Percentiles rank a stretch among this genome's conserved stretches.
Conservation (phyloP, 169 alveolate genomes). For the Cryptosporidium sp. region DNA sequence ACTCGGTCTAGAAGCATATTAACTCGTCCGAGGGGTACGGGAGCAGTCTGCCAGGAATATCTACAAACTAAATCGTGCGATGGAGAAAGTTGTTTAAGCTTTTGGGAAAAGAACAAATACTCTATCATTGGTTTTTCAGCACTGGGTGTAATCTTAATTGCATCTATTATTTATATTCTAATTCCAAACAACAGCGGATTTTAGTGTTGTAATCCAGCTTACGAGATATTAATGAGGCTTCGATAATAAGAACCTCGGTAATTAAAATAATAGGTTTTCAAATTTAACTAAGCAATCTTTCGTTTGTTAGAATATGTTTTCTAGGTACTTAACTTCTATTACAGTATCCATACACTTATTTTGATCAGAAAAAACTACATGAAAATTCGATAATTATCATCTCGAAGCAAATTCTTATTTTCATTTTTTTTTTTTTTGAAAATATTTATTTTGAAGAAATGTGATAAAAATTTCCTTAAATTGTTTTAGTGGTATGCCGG, state of each 20-base stretch:
- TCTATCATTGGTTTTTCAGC: slow-evolving; percentile 18
- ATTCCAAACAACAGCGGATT: slow-evolving; percentile 7
- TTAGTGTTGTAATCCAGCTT: neutral
- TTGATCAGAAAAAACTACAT: neutral
- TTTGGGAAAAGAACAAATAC: slow-evolving; percentile 61
- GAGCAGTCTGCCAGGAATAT: slow-evolving; percentile 39
- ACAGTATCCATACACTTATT: neutral
- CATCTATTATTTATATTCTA: slow-evolving; percentile 45
- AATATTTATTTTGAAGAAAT: no score
- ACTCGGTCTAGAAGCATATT: slow-evolving; percentile 62
- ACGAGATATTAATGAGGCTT: neutral
- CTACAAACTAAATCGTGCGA: slow-evolving; percentile 40
- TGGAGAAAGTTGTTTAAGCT: slow-evolving; percentile 40
- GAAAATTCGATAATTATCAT: neutral
- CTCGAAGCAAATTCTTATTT: neutral
- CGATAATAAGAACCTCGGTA: neutral
- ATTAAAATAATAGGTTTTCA: neutral
- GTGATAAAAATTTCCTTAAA: no score
- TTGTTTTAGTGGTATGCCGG: neutral
- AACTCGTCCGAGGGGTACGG: slow-evolving; percentile 51
- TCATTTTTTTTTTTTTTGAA: no score
- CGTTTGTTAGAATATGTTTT: neutral
- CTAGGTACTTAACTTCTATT: neutral
- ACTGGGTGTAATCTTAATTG: neutral
- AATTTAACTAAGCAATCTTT: neutral